Conservation (phyloP, 345 rosid species). For the Pelargonium nanum region DNA sequence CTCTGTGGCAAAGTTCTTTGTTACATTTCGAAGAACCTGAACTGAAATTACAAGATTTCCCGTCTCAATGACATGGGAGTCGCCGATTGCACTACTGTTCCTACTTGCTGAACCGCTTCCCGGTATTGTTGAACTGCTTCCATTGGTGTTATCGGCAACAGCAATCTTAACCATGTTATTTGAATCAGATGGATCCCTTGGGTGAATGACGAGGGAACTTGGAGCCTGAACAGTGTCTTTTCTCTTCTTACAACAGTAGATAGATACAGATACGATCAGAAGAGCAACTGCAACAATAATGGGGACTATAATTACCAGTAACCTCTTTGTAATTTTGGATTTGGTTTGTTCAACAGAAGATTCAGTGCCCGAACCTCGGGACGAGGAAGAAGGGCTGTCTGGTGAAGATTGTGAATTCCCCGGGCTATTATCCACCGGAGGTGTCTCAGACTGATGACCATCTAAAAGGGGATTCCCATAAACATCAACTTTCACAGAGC, state of each 20-base stretch:
- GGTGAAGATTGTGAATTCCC: slow-evolving; percentile 6
- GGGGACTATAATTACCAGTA: slow-evolving; percentile 36
- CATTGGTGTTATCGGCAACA: slow-evolving; percentile 38
- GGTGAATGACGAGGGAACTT: slow-evolving; percentile 51
- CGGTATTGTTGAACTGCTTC: slow-evolving; percentile 28
- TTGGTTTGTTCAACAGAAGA: slow-evolving; percentile 19
- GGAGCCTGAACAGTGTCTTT: slow-evolving; percentile 22
- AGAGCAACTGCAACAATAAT: slow-evolving; percentile 34
- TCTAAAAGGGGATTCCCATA: slow-evolving; percentile 38
- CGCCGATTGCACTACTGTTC: slow-evolving; percentile 34
- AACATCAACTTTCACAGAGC: slow-evolving; percentile 18
- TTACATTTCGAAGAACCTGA: slow-evolving; percentile 66
- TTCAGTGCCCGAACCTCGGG: slow-evolving; percentile 14
- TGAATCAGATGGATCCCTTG: slow-evolving; percentile 52
- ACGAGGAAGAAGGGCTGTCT: slow-evolving; percentile 5
- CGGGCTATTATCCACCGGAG: slow-evolving; percentile 18
- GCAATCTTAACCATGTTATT: slow-evolving; percentile 46
- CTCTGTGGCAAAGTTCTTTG: slow-evolving; percentile 48
- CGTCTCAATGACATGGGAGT: slow-evolving; percentile 55
- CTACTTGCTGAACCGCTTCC: slow-evolving; percentile 48
- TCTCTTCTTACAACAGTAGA: slow-evolving; percentile 39
- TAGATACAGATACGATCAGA: slow-evolving; percentile 31
- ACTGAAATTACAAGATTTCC: slow-evolving; percentile 64
- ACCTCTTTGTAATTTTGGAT: slow-evolving; percentile 16
- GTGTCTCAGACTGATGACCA: slow-evolving; percentile 8